Base-by-base conservation (phyloP, 805 yeast genomes). In the Candida parachauliodes region DNA sequence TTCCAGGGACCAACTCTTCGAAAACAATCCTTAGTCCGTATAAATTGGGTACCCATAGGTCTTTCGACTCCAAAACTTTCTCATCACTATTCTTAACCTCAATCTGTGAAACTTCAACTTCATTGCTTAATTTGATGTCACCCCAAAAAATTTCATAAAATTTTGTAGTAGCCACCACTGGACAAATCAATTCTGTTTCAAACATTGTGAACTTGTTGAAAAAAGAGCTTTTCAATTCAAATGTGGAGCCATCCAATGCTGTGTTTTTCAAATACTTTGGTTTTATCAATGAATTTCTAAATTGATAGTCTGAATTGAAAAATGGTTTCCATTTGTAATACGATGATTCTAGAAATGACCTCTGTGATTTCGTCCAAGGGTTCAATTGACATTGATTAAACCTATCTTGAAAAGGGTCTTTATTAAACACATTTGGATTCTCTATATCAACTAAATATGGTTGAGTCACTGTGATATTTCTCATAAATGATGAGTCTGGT, bases 271-370 rank as follows among this genome's bases (percentile, higher is more conserved):
- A 43, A 47, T 73, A 59, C 0, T 40, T 19, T 2, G 84, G 83
- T 37, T 64, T 57, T 1, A 62, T 46, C 16, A 80, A 51, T 1
- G 76, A 63, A 4, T 59, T 47, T 12, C 47, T 47, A 51, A 62
- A 74, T 11, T 55, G 47, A 29, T 62, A 41, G 43, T 78, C 81
- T 3, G 72, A 51, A 28, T 61, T 58, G 47, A 77, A 79, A 2
- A 77, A 50, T n/a, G 57, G 51, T 28, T 56, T 51, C 58, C 65
- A 60, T 3, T 48, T 43, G 35, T 74, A 60, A 29, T 66, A 57
- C 1, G 54, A 53, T 0, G 83, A 76, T 12, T 44, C 45, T 41
- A 52, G 49, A 39, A 52, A 65, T 34, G 49, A 47, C 36, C 28
- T 18, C 25, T 19, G 34, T 7, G 23, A 22, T 11, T 16, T 22